Conservation (phyloP, 1,284 basidiomycete genomes). For the Anthracocystis panici-leucophaei region DNA sequence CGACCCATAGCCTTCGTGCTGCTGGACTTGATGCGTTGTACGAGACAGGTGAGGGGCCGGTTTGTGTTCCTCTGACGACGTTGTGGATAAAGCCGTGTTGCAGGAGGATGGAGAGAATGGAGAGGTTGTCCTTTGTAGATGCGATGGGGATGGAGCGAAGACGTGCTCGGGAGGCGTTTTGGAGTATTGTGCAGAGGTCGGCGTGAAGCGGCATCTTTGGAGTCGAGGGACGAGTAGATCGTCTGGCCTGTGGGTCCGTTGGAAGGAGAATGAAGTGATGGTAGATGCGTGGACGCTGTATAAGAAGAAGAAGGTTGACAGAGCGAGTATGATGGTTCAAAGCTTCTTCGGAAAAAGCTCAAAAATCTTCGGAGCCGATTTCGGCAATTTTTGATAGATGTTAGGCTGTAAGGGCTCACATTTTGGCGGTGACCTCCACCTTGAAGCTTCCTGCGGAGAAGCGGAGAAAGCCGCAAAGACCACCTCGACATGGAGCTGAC, state of each 20-base stretch:
- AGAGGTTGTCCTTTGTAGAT: conserved; percentile 84
- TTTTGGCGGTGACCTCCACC: background rate
- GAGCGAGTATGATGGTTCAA: conserved; percentile 2
- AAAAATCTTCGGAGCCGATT: conserved; percentile 41
- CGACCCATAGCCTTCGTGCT: conserved; percentile 78
- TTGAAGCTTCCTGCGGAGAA: background rate
- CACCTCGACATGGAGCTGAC: background rate
- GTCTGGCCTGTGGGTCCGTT: background rate
- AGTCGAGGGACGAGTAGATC: background rate
- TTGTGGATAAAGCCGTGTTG: conserved; percentile 85
- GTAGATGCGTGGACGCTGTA: background rate
- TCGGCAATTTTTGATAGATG: background rate
- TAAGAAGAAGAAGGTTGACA: background rate
- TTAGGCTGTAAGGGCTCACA: background rate
- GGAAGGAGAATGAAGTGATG: background rate
- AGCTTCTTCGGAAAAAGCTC: conserved; percentile 26
- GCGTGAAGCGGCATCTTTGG: conserved; percentile 73
- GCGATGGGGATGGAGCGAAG: conserved; percentile 79
- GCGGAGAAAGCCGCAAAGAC: background rate
- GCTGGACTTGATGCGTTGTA: conserved; percentile 73
- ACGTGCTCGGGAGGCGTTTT: conserved; percentile 87
- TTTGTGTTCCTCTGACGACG: conserved; percentile 81
- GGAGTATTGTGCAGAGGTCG: conserved; percentile 82
- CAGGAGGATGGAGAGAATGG: conserved; percentile 84
- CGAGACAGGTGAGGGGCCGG: conserved; percentile 75